Conservation (phyloP, 345 rosid species). For the Bruguiera sexangula region DNA sequence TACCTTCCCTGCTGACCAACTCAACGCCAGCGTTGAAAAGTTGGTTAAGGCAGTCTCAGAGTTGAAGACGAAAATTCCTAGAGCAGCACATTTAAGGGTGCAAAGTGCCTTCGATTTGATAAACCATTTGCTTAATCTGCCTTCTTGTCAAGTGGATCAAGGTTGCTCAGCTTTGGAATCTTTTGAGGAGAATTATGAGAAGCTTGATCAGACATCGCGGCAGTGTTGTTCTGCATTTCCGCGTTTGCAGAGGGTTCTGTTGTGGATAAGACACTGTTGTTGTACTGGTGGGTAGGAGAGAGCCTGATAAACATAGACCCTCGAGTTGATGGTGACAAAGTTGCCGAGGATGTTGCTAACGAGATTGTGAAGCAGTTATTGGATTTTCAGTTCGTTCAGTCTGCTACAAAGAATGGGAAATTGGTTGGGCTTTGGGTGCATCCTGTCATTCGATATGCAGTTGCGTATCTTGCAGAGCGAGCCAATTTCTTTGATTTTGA, state of each 20-base stretch:
- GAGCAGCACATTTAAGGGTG: neutral
- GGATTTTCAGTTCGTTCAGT: conserved; percentile 24
- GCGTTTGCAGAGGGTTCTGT: conserved; percentile 21
- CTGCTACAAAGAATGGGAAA: conserved; percentile 20
- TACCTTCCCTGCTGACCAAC: neutral
- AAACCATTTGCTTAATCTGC: too few species aligned
- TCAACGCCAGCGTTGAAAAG: neutral
- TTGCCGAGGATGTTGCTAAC: neutral
- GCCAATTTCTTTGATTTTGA: conserved; percentile 24
- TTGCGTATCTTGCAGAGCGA: conserved; percentile 30
- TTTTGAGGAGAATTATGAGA: neutral
- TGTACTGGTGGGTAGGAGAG: conserved; percentile 45
- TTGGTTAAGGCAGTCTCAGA: fast-evolving
- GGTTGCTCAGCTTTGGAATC: neutral
- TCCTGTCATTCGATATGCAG: conserved; percentile 14
- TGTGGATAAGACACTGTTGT: conserved; percentile 18
- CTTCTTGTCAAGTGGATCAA: neutral
- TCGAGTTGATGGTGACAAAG: neutral
- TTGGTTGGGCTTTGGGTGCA: too few species aligned
- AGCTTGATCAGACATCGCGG: neutral
- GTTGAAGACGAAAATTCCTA: neutral
- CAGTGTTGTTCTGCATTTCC: conserved; percentile 17
- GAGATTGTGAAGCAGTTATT: neutral
- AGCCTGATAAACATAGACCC: conserved; percentile 10
- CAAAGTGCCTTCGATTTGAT: neutral